phyloP scores from a whole-genome alignment of 768 basidiomycete genomes.

The Collybia sp. region DNA sequence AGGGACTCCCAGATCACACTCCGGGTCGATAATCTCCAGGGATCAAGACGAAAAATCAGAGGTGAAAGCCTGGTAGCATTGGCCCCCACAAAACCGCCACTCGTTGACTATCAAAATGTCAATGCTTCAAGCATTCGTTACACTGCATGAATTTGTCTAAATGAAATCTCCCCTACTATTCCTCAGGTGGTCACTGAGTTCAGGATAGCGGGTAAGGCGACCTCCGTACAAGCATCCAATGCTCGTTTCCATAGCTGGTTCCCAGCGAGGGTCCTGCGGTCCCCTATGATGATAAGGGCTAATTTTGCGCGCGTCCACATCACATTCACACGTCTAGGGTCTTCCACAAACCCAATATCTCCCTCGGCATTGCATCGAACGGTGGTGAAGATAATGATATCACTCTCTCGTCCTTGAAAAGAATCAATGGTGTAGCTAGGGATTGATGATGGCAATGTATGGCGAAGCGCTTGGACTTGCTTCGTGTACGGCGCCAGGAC shows the following conservation, averaged over 20 bases:
- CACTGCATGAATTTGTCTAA: no score
- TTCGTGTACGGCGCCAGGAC: conserved; percentile 59
- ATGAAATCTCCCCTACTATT: no score
- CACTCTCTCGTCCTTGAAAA: conserved; percentile 67
- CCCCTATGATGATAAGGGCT: conserved; percentile 58
- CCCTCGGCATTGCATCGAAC: conserved; percentile 55
- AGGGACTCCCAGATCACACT: no score
- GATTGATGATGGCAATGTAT: conserved; percentile 29
- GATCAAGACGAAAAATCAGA: no score
- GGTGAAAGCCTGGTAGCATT: no score
- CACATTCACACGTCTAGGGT: conserved; percentile 57
- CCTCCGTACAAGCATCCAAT: conserved; percentile 31
- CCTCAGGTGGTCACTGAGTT: no score
- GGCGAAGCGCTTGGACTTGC: conserved; percentile 44
- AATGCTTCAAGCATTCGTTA: no score
- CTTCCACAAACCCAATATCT: conserved; percentile 65
- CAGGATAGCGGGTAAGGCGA: not conserved
- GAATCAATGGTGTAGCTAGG: conserved; percentile 51
- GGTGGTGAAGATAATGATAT: conserved; percentile 61
- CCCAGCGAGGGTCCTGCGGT: conserved; percentile 41
- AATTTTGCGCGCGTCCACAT: conserved; percentile 65
- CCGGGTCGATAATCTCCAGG: no score
- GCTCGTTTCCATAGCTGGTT: conserved; percentile 52
- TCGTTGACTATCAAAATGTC: no score
- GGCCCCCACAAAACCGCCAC: no score